These are phyloP conservation scores for Salix suchowensis DNA, from an alignment of 345 rosid species.

Conservation along the genomic window DNA sequence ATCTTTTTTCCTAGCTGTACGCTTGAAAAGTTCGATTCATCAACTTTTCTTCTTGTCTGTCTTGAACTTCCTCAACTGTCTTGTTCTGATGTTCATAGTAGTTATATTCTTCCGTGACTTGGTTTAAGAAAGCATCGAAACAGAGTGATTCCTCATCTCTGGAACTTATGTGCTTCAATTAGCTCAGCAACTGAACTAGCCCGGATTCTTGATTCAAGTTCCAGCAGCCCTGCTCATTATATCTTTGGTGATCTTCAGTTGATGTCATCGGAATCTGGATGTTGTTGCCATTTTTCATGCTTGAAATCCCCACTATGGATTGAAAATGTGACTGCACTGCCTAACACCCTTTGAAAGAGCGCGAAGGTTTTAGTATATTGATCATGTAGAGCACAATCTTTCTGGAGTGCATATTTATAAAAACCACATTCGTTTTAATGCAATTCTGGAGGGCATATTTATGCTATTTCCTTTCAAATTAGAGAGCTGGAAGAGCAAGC, in stretches of 20 bases:
- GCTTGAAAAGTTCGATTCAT: too few relatives aligned
- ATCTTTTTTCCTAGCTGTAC: background rate
- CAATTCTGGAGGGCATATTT: too few relatives aligned
- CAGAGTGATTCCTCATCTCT: background rate
- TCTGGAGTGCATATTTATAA: too few relatives aligned
- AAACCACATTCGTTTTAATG: too few relatives aligned
- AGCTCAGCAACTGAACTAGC: background rate
- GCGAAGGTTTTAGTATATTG: too few relatives aligned
- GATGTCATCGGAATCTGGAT: background rate
- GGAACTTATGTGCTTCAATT: background rate
- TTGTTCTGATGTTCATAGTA: background rate
- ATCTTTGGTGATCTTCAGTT: background rate
- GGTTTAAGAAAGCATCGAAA: background rate
- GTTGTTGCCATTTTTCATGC: background rate
- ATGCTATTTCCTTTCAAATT: too few relatives aligned
- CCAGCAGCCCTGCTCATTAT: background rate
- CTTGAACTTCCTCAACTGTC: background rate
- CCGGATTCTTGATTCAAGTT: too few relatives aligned
- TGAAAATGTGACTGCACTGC: background rate
- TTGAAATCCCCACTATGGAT: background rate
- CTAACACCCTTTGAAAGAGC: too few relatives aligned
- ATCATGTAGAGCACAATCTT: too few relatives aligned
- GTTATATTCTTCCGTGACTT: background rate
- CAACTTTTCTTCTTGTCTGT: background rate
- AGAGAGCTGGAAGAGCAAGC: too few relatives aligned